phyloP scores from a whole-genome alignment of 1,139 yeast genomes.

The Suhomyces chickasaworum region DNA sequence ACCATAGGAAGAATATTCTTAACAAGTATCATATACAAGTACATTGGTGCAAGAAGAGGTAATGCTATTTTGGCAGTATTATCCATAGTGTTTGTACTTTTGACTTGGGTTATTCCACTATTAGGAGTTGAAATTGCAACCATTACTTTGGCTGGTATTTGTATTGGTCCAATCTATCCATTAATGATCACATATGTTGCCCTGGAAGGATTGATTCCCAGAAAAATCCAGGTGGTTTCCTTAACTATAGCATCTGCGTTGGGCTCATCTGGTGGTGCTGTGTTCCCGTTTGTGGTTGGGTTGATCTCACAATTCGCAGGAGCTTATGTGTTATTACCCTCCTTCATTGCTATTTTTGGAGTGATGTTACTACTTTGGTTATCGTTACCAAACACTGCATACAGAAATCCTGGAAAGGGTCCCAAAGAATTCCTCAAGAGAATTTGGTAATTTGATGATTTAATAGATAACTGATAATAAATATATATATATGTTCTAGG shows the following conservation, averaged over 20 bases:
- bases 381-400: constrained; percentile 39
- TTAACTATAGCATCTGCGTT: constrained; percentile 59
- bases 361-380: constrained; percentile 48
- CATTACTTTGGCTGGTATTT: constrained; percentile 50
- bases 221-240: constrained; percentile 56
- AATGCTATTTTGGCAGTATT: constrained; percentile 36
- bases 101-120: constrained; percentile 51
- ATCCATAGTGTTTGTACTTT: constrained; percentile 38
- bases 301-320: constrained; percentile 53
- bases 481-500: not conserved
- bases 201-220: constrained; percentile 44
- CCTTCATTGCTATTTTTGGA: constrained; percentile 43
- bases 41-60: constrained; percentile 53
- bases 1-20: constrained; percentile 60
- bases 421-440: constrained; percentile 1
- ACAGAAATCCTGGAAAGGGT: constrained; percentile 8
- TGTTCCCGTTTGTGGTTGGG: constrained; percentile 59
- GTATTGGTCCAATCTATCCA: constrained; percentile 59
- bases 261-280: constrained; percentile 63
- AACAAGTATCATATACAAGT: constrained; percentile 42
- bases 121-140: constrained; percentile 28
- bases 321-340: constrained; percentile 58
- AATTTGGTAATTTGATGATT: constrained; percentile 8
- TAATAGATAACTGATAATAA: not conserved
- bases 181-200: constrained; percentile 52